Percentiles rank a stretch among this genome's conserved stretches.
Evolutionary conservation across 305 asterid species (phyloP).

Genomic region (Rubia balearica): DNA sequence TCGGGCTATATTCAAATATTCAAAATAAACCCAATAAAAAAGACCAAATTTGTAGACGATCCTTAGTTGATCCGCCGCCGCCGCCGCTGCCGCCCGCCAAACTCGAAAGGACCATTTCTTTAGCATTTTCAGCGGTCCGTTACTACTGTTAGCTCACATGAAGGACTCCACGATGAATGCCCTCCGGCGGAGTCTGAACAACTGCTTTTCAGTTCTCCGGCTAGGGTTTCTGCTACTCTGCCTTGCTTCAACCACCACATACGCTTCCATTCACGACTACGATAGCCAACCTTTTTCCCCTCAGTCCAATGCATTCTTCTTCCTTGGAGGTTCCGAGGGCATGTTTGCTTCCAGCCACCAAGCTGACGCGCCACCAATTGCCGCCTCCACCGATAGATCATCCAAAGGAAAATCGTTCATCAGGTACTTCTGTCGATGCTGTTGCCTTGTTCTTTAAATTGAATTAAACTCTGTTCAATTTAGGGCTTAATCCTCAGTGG

Average conservation of each 20-base stretch:
- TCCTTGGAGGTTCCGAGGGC: conserved; percentile 32
- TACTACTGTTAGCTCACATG: background rate
- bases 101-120: background rate
- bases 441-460: background rate
- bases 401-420: conserved; percentile 25
- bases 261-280: conserved; percentile 32
- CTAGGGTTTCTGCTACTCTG: background rate
- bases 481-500: background rate
- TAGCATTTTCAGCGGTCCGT: background rate
- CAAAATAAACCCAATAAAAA: background rate
- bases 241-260: background rate
- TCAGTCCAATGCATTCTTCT: conserved; percentile 29
- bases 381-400: conserved; percentile 10
- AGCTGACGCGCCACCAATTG: background rate
- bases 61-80: background rate
- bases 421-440: conserved; percentile 13
- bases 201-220: background rate
- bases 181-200: background rate
- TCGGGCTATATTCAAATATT: background rate
- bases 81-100: background rate
- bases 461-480: background rate
- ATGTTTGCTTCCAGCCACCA: conserved; percentile 21
- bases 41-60: background rate
- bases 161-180: background rate
- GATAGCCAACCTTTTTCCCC: conserved; percentile 22